phyloP scores from a whole-genome alignment of 495 filamentous ascomycete species.

The Aeminium ludgeri region DNA sequence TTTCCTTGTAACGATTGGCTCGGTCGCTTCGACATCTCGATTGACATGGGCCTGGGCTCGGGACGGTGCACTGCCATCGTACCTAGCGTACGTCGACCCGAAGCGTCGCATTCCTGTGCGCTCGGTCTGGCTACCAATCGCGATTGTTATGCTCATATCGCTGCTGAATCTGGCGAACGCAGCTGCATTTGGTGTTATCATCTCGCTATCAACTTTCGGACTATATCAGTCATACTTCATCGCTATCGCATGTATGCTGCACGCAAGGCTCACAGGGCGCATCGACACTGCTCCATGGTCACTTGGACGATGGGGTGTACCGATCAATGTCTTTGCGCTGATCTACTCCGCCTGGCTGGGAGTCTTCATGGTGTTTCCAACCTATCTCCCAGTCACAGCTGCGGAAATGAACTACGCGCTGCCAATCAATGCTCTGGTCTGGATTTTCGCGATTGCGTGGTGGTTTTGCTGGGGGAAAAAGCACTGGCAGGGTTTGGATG shows the following conservation, averaged over 20 bases:
- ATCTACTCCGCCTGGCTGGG: slow-evolving; percentile 16
- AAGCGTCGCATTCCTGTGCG: background rate
- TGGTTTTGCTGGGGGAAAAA: slow-evolving; percentile 18
- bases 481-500: slow-evolving; percentile 14
- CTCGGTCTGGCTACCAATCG: slow-evolving; percentile 3
- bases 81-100: slow-evolving; percentile 3
- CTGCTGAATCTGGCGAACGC: slow-evolving; percentile 2
- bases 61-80: slow-evolving; percentile 3
- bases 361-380: slow-evolving; percentile 19
- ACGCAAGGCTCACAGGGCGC: background rate
- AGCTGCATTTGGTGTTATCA: slow-evolving; percentile 3
- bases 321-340: slow-evolving; percentile 19
- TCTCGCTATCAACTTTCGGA: slow-evolving; percentile 2
- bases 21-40: background rate
- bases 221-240: slow-evolving; percentile 10
- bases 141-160: slow-evolving; percentile 4
- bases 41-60: slow-evolving; percentile 4
- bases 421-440: slow-evolving; percentile 16
- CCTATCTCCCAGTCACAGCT: slow-evolving; percentile 15
- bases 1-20: background rate
- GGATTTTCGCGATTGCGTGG: slow-evolving; percentile 16
- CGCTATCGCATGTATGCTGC: slow-evolving; percentile 5
- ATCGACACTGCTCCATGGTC: slow-evolving; percentile 5
- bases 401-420: slow-evolving; percentile 20
- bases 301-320: slow-evolving; percentile 16